Base-by-base conservation (phyloP, 2,329 filamentous ascomycete species). In the Anthostomella pinea region DNA sequence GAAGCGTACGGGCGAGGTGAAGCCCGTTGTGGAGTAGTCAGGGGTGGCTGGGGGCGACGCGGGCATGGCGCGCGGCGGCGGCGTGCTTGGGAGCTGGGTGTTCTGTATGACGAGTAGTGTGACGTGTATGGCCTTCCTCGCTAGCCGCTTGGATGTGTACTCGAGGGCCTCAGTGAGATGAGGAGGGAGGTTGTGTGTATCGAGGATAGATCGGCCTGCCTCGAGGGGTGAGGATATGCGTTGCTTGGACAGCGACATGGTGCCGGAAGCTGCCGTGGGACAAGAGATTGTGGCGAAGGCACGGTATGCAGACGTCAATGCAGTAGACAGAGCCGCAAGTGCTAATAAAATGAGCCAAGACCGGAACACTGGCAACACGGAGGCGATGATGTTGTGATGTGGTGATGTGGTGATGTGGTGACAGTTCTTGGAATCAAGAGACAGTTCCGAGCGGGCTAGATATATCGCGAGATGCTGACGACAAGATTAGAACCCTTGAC, bases 191-290 rank as follows among this genome's bases (percentile, higher is more conserved):
- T 73, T 70, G 46, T 78, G 69, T 21, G 66, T 64, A 49, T 81
- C 74, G 41, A 80, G 70, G 36, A 82, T 65, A 14, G 78, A 81
- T 26, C 66, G 64, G 13, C 78, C 78, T 18, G 79, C 78, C 65
- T 82, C 79, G 38, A 83, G 69, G 10, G 79, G 79, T 32, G 76
- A 72, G 2, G 79, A 82, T 51, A 83, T 83, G 38, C 64, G 67
- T 37, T 69, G 64, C 61, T 79, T 82, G 53, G 74, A 65, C 24
- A 66, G 54, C 67, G 53, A 43, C 51, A 58, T 59, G 30, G 29
- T 48, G 33, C 21, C n/a, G n/a, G 17, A 30, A 9, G 9, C 13
- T 9, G 29, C 3, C 25, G 13, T 22, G 15, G 31, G 13, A 27
- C 16, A 42, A 6, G 21, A 23, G n/a, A 32, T 15, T 10, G 20